Evolutionary conservation across 495 filamentous ascomycete species (phyloP).

Genomic region (Aspergillus conjunctus): DNA sequence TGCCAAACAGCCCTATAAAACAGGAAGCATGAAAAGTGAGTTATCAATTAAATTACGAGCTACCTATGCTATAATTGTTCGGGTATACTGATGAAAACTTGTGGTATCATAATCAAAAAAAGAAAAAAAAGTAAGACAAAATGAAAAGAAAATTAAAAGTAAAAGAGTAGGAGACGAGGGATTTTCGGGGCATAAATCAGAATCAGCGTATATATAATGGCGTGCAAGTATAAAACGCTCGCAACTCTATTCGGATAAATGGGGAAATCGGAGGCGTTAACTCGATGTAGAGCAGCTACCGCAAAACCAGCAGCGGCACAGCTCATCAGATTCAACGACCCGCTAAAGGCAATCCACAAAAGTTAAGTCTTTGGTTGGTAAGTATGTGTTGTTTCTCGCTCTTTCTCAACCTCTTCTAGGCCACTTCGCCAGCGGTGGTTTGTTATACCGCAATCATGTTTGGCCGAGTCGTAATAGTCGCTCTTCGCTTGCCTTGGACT

Average conservation of each 20-base stretch:
- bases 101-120: conserved; percentile 23
- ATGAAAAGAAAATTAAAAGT: not conserved
- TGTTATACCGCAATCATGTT: conserved; percentile 26
- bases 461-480: conserved; percentile 32
- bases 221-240: conserved; percentile 8
- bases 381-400: conserved; percentile 5
- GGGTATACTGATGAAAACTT: conserved; percentile 18
- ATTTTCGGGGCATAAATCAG: conserved; percentile 4
- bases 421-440: not conserved
- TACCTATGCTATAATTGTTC: conserved; percentile 23
- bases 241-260: not conserved
- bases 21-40: not conserved
- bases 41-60: conserved; percentile 24
- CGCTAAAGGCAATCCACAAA: too few relatives aligned
- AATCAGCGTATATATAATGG: conserved; percentile 17
- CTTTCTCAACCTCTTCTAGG: not conserved
- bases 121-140: conserved; percentile 10
- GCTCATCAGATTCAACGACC: conserved; percentile 8
- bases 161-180: not conserved
- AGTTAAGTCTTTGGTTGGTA: not conserved
- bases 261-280: conserved; percentile 4
- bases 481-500: conserved; percentile 53
- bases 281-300: conserved; percentile 13
- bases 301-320: conserved; percentile 36
- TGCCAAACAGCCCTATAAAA: not conserved